Conservation (phyloP, 1,284 basidiomycete species). For the Austroboletus novae-zelandiae region DNA sequence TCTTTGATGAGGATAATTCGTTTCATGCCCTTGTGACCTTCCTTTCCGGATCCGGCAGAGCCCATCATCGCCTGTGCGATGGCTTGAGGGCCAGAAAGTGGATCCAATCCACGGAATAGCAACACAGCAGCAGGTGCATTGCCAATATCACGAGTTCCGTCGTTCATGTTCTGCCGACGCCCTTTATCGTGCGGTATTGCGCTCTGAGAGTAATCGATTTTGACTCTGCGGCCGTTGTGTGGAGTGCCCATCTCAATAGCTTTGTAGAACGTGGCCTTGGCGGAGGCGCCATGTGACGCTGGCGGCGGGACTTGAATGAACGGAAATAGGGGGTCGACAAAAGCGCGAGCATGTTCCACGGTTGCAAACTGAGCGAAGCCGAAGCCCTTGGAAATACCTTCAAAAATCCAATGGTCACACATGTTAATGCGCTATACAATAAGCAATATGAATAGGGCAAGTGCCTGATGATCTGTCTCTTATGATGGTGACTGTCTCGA, state of each 20-base stretch:
- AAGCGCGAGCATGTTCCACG: slow-evolving; percentile 79
- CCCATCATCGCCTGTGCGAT: slow-evolving; percentile 76
- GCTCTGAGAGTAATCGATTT: slow-evolving; percentile 88
- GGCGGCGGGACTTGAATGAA: slow-evolving; percentile 84
- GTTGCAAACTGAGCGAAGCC: slow-evolving; percentile 90
- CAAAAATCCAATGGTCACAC: slow-evolving; percentile 56
- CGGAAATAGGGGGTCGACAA: slow-evolving; percentile 84
- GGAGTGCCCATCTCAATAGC: slow-evolving; percentile 63
- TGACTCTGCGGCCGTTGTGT: slow-evolving; percentile 75
- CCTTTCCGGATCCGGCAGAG: slow-evolving; percentile 62
- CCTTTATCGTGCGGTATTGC: slow-evolving; percentile 67
- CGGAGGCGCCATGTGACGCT: slow-evolving; percentile 74
- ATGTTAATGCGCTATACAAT: slow-evolving; percentile 69
- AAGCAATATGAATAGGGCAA: slow-evolving; percentile 74
- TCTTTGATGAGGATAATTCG: slow-evolving; percentile 87
- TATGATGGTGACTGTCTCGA: slow-evolving; percentile 89
- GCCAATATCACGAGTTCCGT: slow-evolving; percentile 93
- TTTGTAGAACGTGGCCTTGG: slow-evolving; percentile 64
- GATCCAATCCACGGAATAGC: slow-evolving; percentile 84
- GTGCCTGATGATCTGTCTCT: slow-evolving; percentile 91
- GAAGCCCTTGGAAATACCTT: slow-evolving; percentile 89
- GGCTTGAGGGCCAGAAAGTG: slow-evolving; percentile 80
- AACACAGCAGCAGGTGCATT: slow-evolving; percentile 77
- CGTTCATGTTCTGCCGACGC: slow-evolving; percentile 68
- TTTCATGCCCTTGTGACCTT: slow-evolving; percentile 80